These are phyloP conservation scores for Monascus ruber DNA, from an alignment of 2,329 filamentous ascomycete species.

Conservation along the genomic window DNA sequence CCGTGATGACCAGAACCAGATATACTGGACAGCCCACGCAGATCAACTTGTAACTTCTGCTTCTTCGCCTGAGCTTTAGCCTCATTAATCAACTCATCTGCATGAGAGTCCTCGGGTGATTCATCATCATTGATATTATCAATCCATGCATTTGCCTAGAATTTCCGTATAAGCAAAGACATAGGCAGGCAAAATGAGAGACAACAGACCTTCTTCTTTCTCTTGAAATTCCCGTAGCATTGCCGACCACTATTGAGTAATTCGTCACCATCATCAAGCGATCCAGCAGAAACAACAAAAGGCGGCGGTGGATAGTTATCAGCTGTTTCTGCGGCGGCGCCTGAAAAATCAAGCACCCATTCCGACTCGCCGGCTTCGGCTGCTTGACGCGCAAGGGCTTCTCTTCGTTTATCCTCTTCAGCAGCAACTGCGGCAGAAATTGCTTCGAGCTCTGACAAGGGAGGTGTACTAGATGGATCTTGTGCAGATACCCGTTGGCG, in stretches of 20 bases:
- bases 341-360: constrained; percentile 30
- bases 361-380: constrained; percentile 34
- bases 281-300: constrained; percentile 20
- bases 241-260: constrained; percentile 20
- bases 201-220: constrained; percentile 17
- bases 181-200: not conserved
- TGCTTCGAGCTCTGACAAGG: constrained; percentile 25
- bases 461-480: constrained; percentile 9
- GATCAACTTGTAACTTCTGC: constrained; percentile 9
- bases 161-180: not conserved
- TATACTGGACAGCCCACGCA: constrained; percentile 16
- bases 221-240: constrained; percentile 29
- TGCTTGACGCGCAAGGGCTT: constrained; percentile 29
- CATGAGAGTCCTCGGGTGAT: constrained; percentile 3
- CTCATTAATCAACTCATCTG: constrained; percentile 9
- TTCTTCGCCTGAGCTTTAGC: constrained; percentile 8
- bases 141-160: constrained; percentile 4
- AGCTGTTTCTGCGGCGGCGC: constrained; percentile 6
- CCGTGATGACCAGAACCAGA: constrained; percentile 13
- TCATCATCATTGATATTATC: constrained; percentile 7
- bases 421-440: constrained; percentile 30
- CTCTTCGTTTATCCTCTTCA: constrained; percentile 30
- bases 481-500: constrained; percentile 22
- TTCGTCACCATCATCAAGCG: constrained; percentile 22
- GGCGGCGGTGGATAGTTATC: constrained; percentile 8